Percentiles rank a stretch among this genome's conserved stretches.
phyloP scores from a whole-genome alignment of 352 stramenopile species.

The Globisporangium barbulae region DNA sequence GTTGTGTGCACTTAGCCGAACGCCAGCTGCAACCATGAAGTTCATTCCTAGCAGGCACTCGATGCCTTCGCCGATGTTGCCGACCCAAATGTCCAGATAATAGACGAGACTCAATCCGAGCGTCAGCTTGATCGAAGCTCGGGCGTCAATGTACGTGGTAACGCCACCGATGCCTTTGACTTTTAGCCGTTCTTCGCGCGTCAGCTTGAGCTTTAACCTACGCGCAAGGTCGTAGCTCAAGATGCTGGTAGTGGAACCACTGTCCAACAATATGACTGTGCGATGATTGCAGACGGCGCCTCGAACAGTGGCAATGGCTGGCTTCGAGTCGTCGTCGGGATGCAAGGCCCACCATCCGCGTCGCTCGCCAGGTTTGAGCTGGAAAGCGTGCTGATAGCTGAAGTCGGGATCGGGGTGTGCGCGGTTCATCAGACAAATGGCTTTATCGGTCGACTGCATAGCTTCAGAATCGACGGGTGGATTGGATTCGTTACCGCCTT shows the following conservation, averaged over 20 bases:
- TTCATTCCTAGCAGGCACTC: constrained; percentile 28
- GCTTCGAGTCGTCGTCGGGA: neutral
- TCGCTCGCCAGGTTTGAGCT: neutral
- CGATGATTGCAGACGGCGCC: constrained; percentile 22
- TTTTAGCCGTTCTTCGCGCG: neutral
- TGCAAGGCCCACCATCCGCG: neutral
- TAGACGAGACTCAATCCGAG: constrained; percentile 22
- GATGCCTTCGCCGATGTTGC: constrained; percentile 23
- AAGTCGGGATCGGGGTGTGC: too few relatives aligned
- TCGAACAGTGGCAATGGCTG: neutral
- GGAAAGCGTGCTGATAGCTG: too few relatives aligned
- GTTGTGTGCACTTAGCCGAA: constrained; percentile 13
- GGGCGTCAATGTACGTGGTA: constrained; percentile 14
- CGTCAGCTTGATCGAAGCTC: constrained; percentile 19
- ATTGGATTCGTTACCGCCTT: too few relatives aligned
- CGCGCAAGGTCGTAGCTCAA: constrained; percentile 26
- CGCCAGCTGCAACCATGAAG: constrained; percentile 25
- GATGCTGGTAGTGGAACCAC: constrained; percentile 23
- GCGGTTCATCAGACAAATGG: too few relatives aligned
- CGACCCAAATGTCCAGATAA: constrained; percentile 20
- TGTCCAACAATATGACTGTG: constrained; percentile 17
- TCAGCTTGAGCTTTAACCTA: constrained; percentile 21
- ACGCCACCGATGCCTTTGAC: constrained; percentile 16
- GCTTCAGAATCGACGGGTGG: too few relatives aligned
- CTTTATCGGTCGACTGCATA: too few relatives aligned